A percentile compares a stretch with the other conserved stretches of the same genome.
Conservation (phyloP, 179 eudicot species). For the Kewa caespitosa region DNA sequence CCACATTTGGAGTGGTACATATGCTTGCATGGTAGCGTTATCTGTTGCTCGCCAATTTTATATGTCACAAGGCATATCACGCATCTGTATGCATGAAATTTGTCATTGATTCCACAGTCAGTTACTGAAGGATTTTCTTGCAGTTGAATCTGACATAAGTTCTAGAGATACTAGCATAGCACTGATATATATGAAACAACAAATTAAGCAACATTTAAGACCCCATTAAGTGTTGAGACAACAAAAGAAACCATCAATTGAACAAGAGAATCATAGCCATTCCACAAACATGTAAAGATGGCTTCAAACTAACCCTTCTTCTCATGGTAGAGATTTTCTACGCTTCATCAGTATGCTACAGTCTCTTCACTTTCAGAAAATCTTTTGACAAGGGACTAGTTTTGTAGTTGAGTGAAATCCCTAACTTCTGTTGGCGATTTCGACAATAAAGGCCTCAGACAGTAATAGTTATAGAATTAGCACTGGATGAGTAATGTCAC, state of each 20-base stretch:
- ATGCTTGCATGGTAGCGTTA: slow-evolving; percentile 82
- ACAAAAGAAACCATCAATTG: neutral
- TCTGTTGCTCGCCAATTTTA: slow-evolving; percentile 68
- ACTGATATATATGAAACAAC: neutral
- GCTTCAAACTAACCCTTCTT: neutral
- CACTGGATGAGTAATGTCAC: too few species aligned
- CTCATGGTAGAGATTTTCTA: neutral
- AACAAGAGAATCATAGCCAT: too few species aligned
- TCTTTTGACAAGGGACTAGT: neutral
- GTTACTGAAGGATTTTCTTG: too few species aligned
- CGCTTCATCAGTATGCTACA: neutral
- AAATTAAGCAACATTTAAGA: neutral
- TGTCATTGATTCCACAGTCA: too few species aligned
- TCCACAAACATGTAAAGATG: neutral
- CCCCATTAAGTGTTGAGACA: neutral
- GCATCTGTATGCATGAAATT: slow-evolving; percentile 61
- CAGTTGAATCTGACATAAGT: too few species aligned
- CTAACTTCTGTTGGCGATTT: too few species aligned
- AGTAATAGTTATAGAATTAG: too few species aligned
- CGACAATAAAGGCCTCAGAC: too few species aligned
- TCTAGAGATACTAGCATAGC: neutral
- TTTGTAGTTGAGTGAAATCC: too few species aligned
- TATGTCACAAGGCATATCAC: slow-evolving; percentile 90
- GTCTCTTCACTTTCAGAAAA: neutral
- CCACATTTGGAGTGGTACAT: slow-evolving; percentile 77